Base-by-base conservation (phyloP, 345 rosid genomes). In the Linum tenue region DNA sequence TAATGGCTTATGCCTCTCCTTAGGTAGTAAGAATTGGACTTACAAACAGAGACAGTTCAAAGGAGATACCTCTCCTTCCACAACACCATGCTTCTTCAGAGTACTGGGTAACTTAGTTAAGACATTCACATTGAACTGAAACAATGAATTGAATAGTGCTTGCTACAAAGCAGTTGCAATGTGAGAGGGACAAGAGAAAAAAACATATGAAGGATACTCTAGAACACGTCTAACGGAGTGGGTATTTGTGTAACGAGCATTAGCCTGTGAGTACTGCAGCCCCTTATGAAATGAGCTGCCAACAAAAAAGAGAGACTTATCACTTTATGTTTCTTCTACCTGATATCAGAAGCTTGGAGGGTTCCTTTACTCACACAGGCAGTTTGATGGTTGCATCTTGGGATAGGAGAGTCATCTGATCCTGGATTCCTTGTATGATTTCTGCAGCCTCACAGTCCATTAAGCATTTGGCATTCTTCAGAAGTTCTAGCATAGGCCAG, bases 401-500 rank as follows among this genome's bases (percentile, higher is more conserved):
- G 39, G 96, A 94, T 56, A 94, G 69, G 57, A 73, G 69, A 77
- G 75, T 83, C 82, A 94, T 82, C 70, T 86, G 92, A 56, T 80
- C 97, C 80, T 90, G 95, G 73, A 90, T 77, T 55, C 84, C 89
- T 73, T 83, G 78, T 55, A 94, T 80, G 65, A 85, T 70, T 65
- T 73, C 64, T 65, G 87, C 79, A 70, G 92, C 97, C 77, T 94
- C 99, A 77, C 92, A 82, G 64, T 94, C 90, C 96, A 86, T 86
- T 73, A 94, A 6, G 77, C 92, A 90, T 75, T 77, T 77, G 56
- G 81, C 85, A 74, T 78, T 76, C 70, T 77, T 79, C n/a, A 92
- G 95, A 73, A 94, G 87, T 61, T 94, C 99, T 90, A 15, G 78
- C 42, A 62, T 16, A 41, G 36, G 22, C 39, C 50, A 66, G 65